phyloP scores from a whole-genome alignment of 768 basidiomycete species.

The Ramaria rubella region DNA sequence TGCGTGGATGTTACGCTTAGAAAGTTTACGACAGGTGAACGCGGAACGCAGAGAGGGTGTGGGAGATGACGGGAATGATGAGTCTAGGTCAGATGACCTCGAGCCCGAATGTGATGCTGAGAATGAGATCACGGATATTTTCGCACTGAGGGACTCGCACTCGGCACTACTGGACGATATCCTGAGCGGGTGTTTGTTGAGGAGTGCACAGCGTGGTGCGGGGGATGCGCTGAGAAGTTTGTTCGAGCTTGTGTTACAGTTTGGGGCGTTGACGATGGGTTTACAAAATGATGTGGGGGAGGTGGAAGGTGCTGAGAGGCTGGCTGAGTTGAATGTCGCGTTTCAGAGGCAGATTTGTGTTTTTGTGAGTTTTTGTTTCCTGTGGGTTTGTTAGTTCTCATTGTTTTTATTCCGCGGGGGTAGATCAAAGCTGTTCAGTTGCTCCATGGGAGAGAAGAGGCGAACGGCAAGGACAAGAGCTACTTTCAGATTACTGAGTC shows the following conservation, averaged over 20 bases:
- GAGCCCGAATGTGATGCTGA: slow-evolving; percentile 7
- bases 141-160: slow-evolving; percentile 61
- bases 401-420: not conserved
- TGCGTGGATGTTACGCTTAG: slow-evolving; percentile 48
- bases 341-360: not conserved
- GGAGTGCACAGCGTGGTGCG: slow-evolving; percentile 43
- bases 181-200: slow-evolving; percentile 63
- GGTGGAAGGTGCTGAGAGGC: not conserved
- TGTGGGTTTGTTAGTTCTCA: not conserved
- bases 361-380: not conserved
- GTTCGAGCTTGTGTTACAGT: slow-evolving; percentile 60
- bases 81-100: not conserved
- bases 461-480: not conserved
- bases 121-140: slow-evolving; percentile 57
- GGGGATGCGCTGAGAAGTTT: slow-evolving; percentile 58
- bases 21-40: slow-evolving; percentile 17
- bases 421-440: not conserved
- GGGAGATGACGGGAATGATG: not conserved
- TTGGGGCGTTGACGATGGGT: slow-evolving; percentile 41
- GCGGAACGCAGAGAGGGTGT: slow-evolving; percentile 3
- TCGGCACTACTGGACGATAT: slow-evolving; percentile 67
- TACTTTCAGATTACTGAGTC: not conserved
- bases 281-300: not conserved
- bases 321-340: not conserved
- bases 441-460: slow-evolving; percentile 4